Conservation (phyloP, 1,139 yeast genomes). For the Suhomyces choctaworum region DNA sequence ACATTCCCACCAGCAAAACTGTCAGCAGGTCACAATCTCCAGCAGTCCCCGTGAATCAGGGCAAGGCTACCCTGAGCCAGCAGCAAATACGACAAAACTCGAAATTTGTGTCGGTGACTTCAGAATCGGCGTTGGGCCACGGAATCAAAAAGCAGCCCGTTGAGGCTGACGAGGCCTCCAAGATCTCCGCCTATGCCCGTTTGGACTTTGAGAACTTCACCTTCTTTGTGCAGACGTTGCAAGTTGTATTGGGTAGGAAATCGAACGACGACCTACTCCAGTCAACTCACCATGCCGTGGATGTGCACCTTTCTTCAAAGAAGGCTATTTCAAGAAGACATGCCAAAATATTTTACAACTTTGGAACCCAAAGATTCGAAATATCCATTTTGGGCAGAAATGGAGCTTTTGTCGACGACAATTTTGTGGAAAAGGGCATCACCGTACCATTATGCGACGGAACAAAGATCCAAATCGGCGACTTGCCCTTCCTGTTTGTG, state of each 20-base stretch:
- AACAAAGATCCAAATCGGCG: constrained; percentile 89
- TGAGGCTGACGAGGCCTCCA: constrained; percentile 34
- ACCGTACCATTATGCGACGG: constrained; percentile 83
- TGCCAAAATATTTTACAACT: constrained; percentile 92
- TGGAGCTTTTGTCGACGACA: constrained; percentile 93
- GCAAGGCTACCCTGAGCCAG: constrained; percentile 3
- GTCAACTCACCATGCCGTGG: constrained; percentile 61
- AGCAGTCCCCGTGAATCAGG: constrained; percentile 1
- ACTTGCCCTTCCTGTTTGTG: constrained; percentile 82
- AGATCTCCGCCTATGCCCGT: constrained; percentile 91
- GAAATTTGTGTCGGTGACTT: constrained; percentile 21
- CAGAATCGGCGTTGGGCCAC: constrained; percentile 19
- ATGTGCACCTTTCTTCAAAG: constrained; percentile 86
- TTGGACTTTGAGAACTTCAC: constrained; percentile 90
- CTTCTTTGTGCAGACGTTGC: constrained; percentile 93
- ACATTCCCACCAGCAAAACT: constrained; percentile 14
- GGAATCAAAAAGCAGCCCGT: constrained; percentile 1
- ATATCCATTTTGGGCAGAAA: constrained; percentile 87
- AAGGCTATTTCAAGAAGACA: constrained; percentile 92
- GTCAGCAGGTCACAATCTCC: constrained; percentile 23
- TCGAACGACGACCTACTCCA: constrained; percentile 61
- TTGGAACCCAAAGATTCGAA: constrained; percentile 92
- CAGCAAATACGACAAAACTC: constrained; percentile 17
- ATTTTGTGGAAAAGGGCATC: constrained; percentile 82
- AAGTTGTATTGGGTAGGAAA: constrained; percentile 86